Base-by-base conservation (phyloP, 352 stramenopile genomes). In the Globisporangium acanthophoron region DNA sequence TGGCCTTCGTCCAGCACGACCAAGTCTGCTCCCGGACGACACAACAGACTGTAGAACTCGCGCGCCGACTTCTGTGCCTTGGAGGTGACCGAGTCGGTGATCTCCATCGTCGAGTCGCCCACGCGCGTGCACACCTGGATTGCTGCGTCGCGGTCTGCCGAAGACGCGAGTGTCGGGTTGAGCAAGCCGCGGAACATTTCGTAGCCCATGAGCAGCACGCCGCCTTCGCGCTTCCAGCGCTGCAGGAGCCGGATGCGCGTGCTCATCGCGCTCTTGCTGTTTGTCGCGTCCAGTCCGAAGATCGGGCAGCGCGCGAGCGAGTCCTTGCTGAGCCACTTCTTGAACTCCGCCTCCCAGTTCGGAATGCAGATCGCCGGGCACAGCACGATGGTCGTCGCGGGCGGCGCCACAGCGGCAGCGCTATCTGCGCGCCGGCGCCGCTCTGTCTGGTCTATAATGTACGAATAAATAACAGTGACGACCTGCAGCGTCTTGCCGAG, bases 331-430 rank as follows among this genome's bases (percentile, higher is more conserved):
- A 99, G 69, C 96, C 96, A 99, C 67, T 99, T 99, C 27, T 96
- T 78, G 64, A 99, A 98, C 78, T 99, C 96, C 58, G 90, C 87
- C 61, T 97, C 82, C 96, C 96, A 99, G 69, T 99, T 99, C 39
- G 96, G 95, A 52, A 99, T 96, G 46, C 98, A 92, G 51, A 96
- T 97, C 37, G 96, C 97, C 3, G 96, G 96, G 59, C 94, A 98
- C 27, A 98, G 76, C 33, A 99, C 88, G 69, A 99, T 73, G 21
- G 85, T 78, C 11, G 81, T 87, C 39, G 60, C 63, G 13, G 67
- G 66, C 27, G 66, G 27, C 18, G 7, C 29, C 11, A 6, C 29
- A n/a, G 27, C 44, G 18, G 5, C 33, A 37, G 33, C 33, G 31
- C 31, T 35, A 6, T 6, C 31, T 3, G 31, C 31, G 33, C 1